A percentile compares a stretch with the other conserved stretches of the same genome.
Conservation (phyloP, 2,329 filamentous ascomycete genomes). For the Volutella citrinella region DNA sequence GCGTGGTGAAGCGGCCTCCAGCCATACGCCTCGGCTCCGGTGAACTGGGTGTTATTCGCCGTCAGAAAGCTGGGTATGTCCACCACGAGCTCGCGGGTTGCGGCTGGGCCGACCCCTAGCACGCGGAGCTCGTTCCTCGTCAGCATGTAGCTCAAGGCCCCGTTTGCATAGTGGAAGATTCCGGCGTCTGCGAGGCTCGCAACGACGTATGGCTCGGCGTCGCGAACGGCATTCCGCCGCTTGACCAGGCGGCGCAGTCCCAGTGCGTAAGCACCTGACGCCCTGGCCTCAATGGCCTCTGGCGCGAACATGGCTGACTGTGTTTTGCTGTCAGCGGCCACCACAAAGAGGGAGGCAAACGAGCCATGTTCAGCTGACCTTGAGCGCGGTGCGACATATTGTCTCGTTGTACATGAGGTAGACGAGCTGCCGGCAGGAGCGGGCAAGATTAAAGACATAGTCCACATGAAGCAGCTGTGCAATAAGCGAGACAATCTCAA, state of each 20-base stretch:
- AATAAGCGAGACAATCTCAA: constrained; percentile 63
- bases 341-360: too few species aligned
- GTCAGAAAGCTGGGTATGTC: constrained; percentile 44
- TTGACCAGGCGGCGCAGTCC: constrained; percentile 58
- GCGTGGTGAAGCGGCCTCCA: constrained; percentile 40
- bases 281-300: constrained; percentile 19
- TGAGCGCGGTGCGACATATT: constrained; percentile 55
- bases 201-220: constrained; percentile 60
- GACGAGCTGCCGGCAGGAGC: constrained; percentile 49
- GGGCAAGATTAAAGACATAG: constrained; percentile 56
- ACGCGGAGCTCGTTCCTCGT: constrained; percentile 49
- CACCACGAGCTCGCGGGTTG: constrained; percentile 51
- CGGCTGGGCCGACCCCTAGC: constrained; percentile 52
- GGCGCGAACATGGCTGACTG: constrained; percentile 19
- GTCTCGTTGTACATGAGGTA: constrained; percentile 50
- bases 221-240: constrained; percentile 56
- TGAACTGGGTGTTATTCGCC: constrained; percentile 33
- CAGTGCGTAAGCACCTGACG: constrained; percentile 16
- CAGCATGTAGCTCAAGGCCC: constrained; percentile 62
- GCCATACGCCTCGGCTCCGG: constrained; percentile 41
- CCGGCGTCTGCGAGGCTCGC: constrained; percentile 58
- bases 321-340: constrained; percentile 16
- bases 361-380: constrained; percentile 55
- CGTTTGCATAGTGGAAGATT: constrained; percentile 60
- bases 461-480: constrained; percentile 52